phyloP scores from a whole-genome alignment of 2,329 filamentous ascomycete species.

The Ophiosphaerella narmari region DNA sequence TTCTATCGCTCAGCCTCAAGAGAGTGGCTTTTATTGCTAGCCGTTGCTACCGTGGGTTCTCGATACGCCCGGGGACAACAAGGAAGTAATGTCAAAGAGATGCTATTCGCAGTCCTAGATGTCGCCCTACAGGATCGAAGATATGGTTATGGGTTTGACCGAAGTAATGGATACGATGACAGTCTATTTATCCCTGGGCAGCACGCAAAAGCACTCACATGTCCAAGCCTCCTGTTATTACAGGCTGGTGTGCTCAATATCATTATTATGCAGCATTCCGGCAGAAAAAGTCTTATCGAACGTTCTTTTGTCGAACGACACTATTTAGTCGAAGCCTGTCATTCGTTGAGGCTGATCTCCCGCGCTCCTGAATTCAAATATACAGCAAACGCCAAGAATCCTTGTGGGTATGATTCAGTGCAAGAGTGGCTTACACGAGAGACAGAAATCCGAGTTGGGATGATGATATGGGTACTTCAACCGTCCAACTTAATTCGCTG shows the following conservation, averaged over 20 bases:
- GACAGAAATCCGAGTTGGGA: conserved; percentile 5
- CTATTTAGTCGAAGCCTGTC: conserved; percentile 10
- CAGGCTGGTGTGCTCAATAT: conserved; percentile 16
- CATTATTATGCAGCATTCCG: conserved; percentile 13
- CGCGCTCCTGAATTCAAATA: neutral
- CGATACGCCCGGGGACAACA: conserved; percentile 18
- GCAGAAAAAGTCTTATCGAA: conserved; percentile 6
- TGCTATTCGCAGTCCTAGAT: conserved; percentile 4
- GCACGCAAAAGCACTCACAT: neutral
- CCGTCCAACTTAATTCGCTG: neutral
- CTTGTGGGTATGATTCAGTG: neutral
- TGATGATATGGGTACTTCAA: conserved; percentile 10
- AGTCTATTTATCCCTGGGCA: neutral
- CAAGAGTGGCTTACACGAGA: conserved; percentile 2
- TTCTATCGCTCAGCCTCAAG: conserved; percentile 10
- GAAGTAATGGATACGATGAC: neutral
- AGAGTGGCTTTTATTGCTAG: conserved; percentile 28
- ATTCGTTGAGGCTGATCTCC: conserved; percentile 4
- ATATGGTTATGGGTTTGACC: conserved; percentile 2
- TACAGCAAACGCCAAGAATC: neutral
- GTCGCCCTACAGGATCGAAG: neutral
- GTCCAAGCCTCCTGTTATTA: conserved; percentile 1
- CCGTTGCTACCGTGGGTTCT: conserved; percentile 33
- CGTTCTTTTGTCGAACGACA: conserved; percentile 5
- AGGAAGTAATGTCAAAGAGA: neutral